phyloP scores from a whole-genome alignment of 768 basidiomycete species.

The Serendipita sp. region DNA sequence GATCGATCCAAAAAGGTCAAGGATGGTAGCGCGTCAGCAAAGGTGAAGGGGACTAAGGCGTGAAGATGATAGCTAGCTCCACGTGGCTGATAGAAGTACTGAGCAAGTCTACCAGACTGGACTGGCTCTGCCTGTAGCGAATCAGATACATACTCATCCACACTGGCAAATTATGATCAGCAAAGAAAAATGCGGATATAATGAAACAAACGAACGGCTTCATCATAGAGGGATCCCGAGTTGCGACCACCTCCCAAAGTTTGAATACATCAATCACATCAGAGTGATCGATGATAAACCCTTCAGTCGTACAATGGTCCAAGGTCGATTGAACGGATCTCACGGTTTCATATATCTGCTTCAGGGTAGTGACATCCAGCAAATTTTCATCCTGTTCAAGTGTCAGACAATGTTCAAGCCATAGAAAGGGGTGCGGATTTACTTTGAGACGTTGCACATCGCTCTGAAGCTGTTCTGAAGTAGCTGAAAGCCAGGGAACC shows the following conservation, averaged over 20 bases:
- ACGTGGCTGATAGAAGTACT: slow-evolving; percentile 34
- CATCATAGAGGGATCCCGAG: background rate
- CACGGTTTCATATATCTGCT: background rate
- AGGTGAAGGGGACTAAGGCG: slow-evolving; percentile 48
- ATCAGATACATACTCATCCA: slow-evolving; percentile 48
- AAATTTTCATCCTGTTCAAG: background rate
- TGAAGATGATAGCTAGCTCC: slow-evolving; percentile 24
- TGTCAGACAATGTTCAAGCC: background rate
- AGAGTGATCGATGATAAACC: background rate
- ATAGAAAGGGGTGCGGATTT: background rate
- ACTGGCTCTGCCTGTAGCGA: slow-evolving; percentile 62
- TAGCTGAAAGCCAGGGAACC: background rate
- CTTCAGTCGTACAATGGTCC: background rate
- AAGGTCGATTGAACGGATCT: background rate
- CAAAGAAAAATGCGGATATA: background rate
- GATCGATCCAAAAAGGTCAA: slow-evolving; percentile 51
- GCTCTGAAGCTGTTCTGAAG: background rate
- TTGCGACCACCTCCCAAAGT: background rate
- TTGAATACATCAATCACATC: background rate
- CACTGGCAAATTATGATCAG: slow-evolving; percentile 5
- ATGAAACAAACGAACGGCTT: background rate
- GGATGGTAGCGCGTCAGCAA: slow-evolving; percentile 56
- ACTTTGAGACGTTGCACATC: background rate
- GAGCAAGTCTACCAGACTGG: slow-evolving; percentile 58
- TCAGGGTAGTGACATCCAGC: background rate